phyloP scores from a whole-genome alignment of 108 stramenopile species.

The Pseudonitzschia multistriata region DNA sequence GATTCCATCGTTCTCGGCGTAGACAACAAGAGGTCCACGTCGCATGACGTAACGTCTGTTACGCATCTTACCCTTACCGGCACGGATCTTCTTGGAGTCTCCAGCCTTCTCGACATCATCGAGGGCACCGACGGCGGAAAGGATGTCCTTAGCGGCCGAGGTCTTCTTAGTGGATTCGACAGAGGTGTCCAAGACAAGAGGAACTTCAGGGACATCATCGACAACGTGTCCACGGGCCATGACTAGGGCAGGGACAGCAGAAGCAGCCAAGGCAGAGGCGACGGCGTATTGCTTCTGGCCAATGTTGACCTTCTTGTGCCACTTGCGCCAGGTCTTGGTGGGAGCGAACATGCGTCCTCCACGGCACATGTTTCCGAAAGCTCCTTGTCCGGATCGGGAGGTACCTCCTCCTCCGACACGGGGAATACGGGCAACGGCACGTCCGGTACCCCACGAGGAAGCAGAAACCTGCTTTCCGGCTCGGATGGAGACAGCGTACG shows the following conservation, averaged over 20 bases:
- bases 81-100: slow-evolving; percentile 94
- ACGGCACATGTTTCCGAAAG: slow-evolving; percentile 99
- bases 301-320: slow-evolving; percentile 97
- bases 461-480: slow-evolving; percentile 97
- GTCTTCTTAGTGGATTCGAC: slow-evolving; percentile 85
- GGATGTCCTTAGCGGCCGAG: slow-evolving; percentile 89
- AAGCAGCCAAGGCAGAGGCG: slow-evolving; percentile 96
- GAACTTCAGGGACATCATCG: slow-evolving; percentile 96
- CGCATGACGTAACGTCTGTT: slow-evolving; percentile 95
- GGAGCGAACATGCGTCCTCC: slow-evolving; percentile 98
- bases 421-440: slow-evolving; percentile 99
- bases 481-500: slow-evolving; percentile 94
- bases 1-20: slow-evolving; percentile 90
- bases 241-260: slow-evolving; percentile 96
- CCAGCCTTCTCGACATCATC: slow-evolving; percentile 96
- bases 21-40: slow-evolving; percentile 96
- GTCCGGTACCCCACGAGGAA: slow-evolving; percentile 98
- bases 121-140: slow-evolving; percentile 87
- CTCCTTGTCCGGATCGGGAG: slow-evolving; percentile 97
- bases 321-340: slow-evolving; percentile 99
- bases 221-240: slow-evolving; percentile 98
- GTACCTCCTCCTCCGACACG: slow-evolving; percentile 99
- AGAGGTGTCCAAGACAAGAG: slow-evolving; percentile 89
- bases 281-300: slow-evolving; percentile 97
- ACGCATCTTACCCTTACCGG: slow-evolving; percentile 99